Evolutionary conservation across 2,329 filamentous ascomycete species (phyloP), one percentile per base, ranked within the genome.

Genomic region (Pseudogymnoascus sp.): DNA sequence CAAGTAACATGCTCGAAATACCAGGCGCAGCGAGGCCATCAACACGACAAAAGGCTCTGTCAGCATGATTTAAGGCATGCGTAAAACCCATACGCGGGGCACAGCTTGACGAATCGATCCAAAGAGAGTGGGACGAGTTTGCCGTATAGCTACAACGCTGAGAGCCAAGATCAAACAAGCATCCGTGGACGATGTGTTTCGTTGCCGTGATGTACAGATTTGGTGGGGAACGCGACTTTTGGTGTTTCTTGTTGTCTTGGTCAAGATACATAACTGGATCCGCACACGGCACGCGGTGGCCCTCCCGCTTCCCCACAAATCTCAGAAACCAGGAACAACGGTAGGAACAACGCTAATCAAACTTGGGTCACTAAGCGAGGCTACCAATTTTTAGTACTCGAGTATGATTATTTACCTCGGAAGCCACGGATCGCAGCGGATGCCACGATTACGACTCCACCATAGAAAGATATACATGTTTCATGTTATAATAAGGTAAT

Each of bases 251-350:
- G 26, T 13, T 52, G 45, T 30, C 23, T 52, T 52, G 45, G 45
- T 26, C 45, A 52, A 12, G 30, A 52, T 6, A 28, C n/a, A n/a
- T n/a, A 26, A 52, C 23, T 52, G 30, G 45, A 13, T 23, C 9
- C n/a, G n/a, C 30, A n/a, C n/a, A n/a, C 39, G 9, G 23, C 23
- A 28, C 23, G 26, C 45, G 23, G 26, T 28, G 18, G 10, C 26
- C 9, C 6, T 18, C 23, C 26, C 37, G 9, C 39, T 3, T 3
- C 19, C 38, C 39, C 12, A 23, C 8, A 15, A 28, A 18, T 10
- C 41, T 28, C n/a, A 48, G n/a, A 30, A 52, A 52, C 45, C 45
- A 52, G 45, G 45, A 28, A 52, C 23, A 52, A 30, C 45, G n/a
- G n/a, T 28, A 52, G 45, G 45, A 28, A 52, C 23, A 52, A 30